Conservation (phyloP, 306 rosid species). For the Dalbergia oliveri region DNA sequence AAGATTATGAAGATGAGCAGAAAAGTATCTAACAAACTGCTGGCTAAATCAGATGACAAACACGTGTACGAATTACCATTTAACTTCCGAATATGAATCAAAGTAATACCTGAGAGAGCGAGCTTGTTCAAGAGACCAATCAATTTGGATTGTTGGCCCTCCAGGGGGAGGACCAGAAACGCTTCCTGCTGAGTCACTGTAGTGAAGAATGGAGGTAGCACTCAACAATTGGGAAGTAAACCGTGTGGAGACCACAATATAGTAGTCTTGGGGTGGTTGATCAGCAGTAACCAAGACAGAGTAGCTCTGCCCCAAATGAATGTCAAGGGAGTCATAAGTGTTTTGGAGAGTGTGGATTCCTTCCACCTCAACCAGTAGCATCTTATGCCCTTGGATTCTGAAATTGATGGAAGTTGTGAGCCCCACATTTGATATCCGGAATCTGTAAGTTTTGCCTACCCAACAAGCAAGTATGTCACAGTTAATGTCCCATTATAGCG, state of each 20-base stretch:
- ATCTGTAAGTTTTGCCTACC: constrained; percentile 83
- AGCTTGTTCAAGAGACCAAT: constrained; percentile 92
- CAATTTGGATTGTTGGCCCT: constrained; percentile 79
- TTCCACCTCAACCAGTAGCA: constrained; percentile 87
- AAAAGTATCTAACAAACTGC: not conserved
- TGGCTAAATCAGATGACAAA: not conserved
- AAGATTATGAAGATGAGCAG: not conserved
- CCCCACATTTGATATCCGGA: constrained; percentile 90
- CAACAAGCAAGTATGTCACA: constrained; percentile 36
- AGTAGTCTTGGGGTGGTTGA: constrained; percentile 76
- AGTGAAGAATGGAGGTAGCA: constrained; percentile 74
- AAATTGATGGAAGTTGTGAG: constrained; percentile 79
- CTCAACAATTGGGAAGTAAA: constrained; percentile 75
- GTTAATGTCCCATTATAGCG: not conserved
- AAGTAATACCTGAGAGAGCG: constrained; percentile 74
- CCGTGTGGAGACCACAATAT: constrained; percentile 72
- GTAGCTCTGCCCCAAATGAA: constrained; percentile 88
- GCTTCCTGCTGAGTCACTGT: constrained; percentile 72
- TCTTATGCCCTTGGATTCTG: constrained; percentile 89
- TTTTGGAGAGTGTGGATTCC: constrained; percentile 89
- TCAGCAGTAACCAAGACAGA: constrained; percentile 87
- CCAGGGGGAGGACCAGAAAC: constrained; percentile 80
- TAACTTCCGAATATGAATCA: not conserved
- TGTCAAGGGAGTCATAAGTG: constrained; percentile 78
- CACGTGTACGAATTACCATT: not conserved